phyloP scores from a whole-genome alignment of 2,329 filamentous ascomycete species.

The Alternaria sp. region DNA sequence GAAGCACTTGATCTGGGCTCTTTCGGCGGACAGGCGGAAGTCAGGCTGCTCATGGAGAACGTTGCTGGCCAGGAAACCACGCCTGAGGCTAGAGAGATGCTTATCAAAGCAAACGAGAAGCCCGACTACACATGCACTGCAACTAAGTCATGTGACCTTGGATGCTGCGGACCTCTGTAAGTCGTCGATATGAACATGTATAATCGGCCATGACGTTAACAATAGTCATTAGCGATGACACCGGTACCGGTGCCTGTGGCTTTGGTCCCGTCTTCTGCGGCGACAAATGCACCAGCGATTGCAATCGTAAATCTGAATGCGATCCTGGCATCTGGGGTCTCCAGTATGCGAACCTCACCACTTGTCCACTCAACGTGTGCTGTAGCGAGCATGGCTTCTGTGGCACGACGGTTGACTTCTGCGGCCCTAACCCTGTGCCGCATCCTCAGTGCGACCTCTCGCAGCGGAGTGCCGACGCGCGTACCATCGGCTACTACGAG shows the following conservation, averaged over 20 bases:
- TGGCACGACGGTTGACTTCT: constrained; percentile 2
- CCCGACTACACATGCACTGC: background rate
- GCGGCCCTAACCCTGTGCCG: background rate
- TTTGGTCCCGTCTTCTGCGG: background rate
- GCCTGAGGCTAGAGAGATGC: constrained; percentile 3
- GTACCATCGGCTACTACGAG: constrained; percentile 17
- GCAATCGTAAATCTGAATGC: background rate
- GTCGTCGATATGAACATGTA: background rate
- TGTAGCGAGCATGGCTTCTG: constrained; percentile 1
- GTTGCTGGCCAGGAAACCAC: background rate
- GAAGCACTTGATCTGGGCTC: constrained; percentile 1
- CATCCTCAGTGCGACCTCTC: background rate
- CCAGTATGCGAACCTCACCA: background rate
- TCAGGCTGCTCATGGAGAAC: constrained; percentile 1
- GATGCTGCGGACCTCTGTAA: background rate
- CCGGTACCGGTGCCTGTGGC: background rate
- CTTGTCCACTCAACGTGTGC: constrained; percentile 3
- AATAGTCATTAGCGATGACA: background rate
- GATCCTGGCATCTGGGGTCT: background rate
- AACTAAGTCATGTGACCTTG: background rate
- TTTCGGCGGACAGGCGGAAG: constrained; percentile 4
- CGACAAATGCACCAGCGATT: background rate
- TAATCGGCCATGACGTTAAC: background rate
- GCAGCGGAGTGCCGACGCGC: background rate
- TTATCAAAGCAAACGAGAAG: background rate